These are phyloP conservation scores for Talaromyces sp. DNA, from an alignment of 2,329 filamentous ascomycete genomes.

Conservation along the genomic window DNA sequence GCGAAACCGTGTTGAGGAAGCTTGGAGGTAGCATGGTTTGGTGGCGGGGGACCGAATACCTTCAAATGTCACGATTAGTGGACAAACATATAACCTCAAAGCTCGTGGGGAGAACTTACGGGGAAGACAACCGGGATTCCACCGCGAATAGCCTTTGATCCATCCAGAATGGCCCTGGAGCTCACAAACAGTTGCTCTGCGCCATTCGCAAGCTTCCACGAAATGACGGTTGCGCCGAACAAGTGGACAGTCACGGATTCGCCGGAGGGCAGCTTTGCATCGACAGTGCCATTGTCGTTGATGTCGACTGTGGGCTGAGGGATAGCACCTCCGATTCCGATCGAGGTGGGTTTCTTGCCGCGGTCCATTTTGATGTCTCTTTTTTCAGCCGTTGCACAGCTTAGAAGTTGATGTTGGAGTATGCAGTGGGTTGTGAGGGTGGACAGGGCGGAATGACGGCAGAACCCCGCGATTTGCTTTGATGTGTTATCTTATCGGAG, in stretches of 20 bases:
- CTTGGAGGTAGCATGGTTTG: conserved; percentile 69
- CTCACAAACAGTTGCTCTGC: conserved; percentile 84
- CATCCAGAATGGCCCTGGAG: conserved; percentile 74
- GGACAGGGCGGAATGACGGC: not conserved
- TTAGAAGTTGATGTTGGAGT: not conserved
- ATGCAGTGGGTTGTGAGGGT: not conserved
- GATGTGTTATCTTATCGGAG: conserved; percentile 2
- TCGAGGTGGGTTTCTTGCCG: conserved; percentile 74
- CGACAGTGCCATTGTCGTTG: conserved; percentile 63
- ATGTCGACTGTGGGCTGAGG: conserved; percentile 76
- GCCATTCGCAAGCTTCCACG: conserved; percentile 80
- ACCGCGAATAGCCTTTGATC: conserved; percentile 82
- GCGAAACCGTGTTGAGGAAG: conserved; percentile 95
- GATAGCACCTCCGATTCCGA: conserved; percentile 68
- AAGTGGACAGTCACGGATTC: conserved; percentile 82
- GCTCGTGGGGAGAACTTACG: conserved; percentile 50
- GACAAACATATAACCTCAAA: not conserved
- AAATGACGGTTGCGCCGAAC: conserved; percentile 87
- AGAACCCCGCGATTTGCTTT: conserved; percentile 3
- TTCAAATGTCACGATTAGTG: conserved; percentile 19
- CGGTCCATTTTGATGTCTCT: conserved; percentile 67
- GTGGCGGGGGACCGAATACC: conserved; percentile 81
- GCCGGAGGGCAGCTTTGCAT: conserved; percentile 77
- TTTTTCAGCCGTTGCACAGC: not conserved
- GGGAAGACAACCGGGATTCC: conserved; percentile 93